Evolutionary conservation across 805 yeast species (phyloP), one percentile per base, ranked within the genome.

Genomic region (Kodamaea fukazawae): DNA sequence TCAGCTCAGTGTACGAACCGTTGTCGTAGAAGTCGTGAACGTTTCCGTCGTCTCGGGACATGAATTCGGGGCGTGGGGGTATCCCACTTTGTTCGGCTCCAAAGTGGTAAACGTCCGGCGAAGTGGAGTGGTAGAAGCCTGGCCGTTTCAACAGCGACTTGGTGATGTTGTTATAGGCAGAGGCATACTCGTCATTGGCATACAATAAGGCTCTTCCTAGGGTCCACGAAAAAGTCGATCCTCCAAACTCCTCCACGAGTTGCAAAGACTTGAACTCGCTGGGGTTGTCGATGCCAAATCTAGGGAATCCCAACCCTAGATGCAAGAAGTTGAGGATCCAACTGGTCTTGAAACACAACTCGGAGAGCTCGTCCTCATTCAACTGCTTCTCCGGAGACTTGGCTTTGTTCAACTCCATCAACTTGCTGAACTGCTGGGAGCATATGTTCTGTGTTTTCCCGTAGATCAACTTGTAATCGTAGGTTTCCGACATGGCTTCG

Each of bases 171-270:
- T 63, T 65, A 49, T 51, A 71, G 3, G 68, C 75, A 43, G 53
- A 70, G 25, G 63, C 61, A 43, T 70, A 70, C 60, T 76, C 86
- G 55, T 68, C 78, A 45, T 70, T 72, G 3, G 83, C 76, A 52
- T 83, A 83, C 15, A 83, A 56, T 7, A 82, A 55, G 1, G 88
- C 88, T 26, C 81, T 57, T 4, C 82, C 83, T 36, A 74, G 51
- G 4, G 81, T 76, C 82, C 82, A 78, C 1, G 78, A 67, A 41
- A 73, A 75, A 2, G 70, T 60, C 23, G 68, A 61, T 1, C 72
- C 75, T 25, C 63, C 65, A 36, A 71, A 43, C 22, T 60, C 54
- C 55, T 72, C 66, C 20, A 73, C 71, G 12, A 78, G 63, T 32
- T 65, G 65, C 32, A 79, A 63, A 1, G 71, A 61, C 23, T 65